Evolutionary conservation across 352 stramenopile species (phyloP), one percentile per base, ranked within the genome.

Genomic region (Phytophthora pinifolia): DNA sequence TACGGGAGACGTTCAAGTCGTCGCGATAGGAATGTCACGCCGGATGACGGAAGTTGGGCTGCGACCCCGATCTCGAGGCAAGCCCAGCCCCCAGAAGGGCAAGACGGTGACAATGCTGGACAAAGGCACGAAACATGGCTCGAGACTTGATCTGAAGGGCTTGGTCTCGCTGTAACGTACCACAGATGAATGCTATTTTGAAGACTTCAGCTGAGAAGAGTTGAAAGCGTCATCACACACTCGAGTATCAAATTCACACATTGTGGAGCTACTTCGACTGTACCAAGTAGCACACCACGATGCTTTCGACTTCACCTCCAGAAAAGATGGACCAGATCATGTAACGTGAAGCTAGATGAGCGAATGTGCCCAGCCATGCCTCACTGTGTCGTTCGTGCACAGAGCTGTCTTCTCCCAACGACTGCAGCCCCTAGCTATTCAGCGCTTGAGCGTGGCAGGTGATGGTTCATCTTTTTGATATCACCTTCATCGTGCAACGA

Each of bases 321-420:
- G 72, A 83, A 18, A 77, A 63, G 57, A 60, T 88, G 20, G 68
- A 88, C 17, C 46, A 76, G 29, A 63, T 88, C 55, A 80, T 86
- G 77, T 86, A 77, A 58, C 13, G 31, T 42, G 25, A 25, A 51
- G 25, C 4, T 5, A 33, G 0, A 38, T 3, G 22, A 27, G 22
- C 22, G 22, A 27, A 27, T 27, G 22, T 6, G 22, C 22, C 22
- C 22, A 27, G 8, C 20, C 15, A 31, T 22, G 12, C 36, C 29
- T 55, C 14, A 27, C 36, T 14, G 17, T 29, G 9, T 52, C 31
- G 15, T 31, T 12, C 46, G 31, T 27, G 10, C 8, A 41, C 56
- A 88, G 77, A 36, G 36, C 50, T 27, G 55, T 79, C 5, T 75
- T 74, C 37, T 78, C 62, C 1, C 78, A 85, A 46, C 57, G 73